Conservation (phyloP, 257 asterid species). For the Oldenlandia corymbosa region DNA sequence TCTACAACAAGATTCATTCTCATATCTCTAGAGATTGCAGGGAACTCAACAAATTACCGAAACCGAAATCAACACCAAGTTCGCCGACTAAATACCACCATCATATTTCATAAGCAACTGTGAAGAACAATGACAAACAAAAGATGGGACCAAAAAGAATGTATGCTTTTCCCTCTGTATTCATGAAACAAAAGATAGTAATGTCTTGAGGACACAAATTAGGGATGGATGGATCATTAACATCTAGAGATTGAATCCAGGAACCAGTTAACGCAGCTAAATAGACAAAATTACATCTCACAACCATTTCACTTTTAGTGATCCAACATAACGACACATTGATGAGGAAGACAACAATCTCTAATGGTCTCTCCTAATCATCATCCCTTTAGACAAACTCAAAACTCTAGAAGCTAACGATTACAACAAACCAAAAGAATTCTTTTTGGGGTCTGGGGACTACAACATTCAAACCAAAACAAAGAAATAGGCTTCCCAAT, state of each 20-base stretch:
- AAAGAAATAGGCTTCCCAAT: not conserved
- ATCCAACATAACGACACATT: constrained; percentile 1
- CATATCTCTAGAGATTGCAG: no score
- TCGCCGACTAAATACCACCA: no score
- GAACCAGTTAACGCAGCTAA: not conserved
- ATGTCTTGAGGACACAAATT: not conserved
- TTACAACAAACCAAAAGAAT: constrained; percentile 9
- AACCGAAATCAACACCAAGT: no score
- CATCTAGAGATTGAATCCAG: not conserved
- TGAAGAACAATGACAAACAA: no score
- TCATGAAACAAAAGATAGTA: not conserved
- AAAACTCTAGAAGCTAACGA: not conserved
- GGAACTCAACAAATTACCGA: no score
- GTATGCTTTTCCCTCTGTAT: not conserved
- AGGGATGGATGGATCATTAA: not conserved
- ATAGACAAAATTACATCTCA: not conserved
- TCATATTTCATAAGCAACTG: no score
- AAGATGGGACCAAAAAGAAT: no score
- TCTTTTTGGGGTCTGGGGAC: not conserved
- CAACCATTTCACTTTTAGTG: not conserved
- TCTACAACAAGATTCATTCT: no score
- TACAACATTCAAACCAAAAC: constrained; percentile 5
- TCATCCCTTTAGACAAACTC: not conserved
- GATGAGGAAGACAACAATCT: constrained; percentile 9
- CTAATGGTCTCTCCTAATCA: not conserved